Evolutionary conservation across 176 grass and related monocot species (phyloP).

Genomic region (Hyparrhenia diplandra): DNA sequence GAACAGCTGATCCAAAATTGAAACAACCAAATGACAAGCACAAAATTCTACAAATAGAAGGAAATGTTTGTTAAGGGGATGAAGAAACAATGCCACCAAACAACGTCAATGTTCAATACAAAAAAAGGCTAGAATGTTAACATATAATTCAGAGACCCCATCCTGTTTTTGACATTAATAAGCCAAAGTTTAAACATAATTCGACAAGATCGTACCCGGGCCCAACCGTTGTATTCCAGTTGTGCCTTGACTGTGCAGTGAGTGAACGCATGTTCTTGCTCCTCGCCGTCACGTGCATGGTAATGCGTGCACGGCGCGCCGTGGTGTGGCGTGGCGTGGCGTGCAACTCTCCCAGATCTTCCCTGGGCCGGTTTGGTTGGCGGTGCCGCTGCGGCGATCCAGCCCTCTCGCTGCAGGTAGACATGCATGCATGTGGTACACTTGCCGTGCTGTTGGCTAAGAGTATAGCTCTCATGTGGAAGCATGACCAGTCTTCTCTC

Average conservation of each 20-base stretch:
- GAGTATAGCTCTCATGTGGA: constrained; percentile 18
- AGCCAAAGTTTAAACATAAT: not conserved
- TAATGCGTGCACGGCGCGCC: not conserved
- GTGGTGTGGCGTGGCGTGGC: not conserved
- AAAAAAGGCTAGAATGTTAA: not conserved
- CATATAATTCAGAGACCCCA: not conserved
- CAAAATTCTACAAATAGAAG: not conserved
- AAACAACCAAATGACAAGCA: not conserved
- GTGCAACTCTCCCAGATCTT: constrained; percentile 3
- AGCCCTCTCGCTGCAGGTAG: constrained; percentile 16
- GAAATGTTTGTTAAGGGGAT: not conserved
- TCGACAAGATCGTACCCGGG: not conserved
- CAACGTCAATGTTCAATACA: not conserved
- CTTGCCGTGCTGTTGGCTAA: constrained; percentile 28
- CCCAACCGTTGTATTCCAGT: not conserved
- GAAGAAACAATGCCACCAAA: not conserved
- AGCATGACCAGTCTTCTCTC: not conserved
- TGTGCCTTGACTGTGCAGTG: not conserved
- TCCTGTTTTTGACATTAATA: not conserved
- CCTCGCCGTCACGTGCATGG: constrained; percentile 22
- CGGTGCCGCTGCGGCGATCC: not conserved
- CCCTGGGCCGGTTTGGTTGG: not conserved
- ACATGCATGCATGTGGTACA: constrained; percentile 24
- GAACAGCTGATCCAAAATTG: not conserved
- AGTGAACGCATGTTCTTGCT: constrained; percentile 21